phyloP scores from a whole-genome alignment of 2,329 filamentous ascomycete genomes.

The Pyricularia sp. region DNA sequence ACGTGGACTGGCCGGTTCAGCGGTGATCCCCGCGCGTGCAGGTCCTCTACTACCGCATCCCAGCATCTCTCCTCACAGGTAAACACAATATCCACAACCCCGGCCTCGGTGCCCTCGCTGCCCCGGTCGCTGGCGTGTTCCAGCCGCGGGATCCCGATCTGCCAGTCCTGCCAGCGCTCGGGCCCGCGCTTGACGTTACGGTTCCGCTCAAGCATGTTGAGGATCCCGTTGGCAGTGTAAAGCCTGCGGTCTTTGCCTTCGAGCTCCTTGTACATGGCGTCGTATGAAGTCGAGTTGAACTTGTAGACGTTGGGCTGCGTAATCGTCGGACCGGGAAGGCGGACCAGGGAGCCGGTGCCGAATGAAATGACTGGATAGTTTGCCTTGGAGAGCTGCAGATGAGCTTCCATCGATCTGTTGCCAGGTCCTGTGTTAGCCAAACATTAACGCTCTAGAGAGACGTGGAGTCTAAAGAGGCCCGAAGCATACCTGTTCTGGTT shows the following conservation, averaged over 20 bases:
- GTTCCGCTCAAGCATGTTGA: conserved; percentile 94
- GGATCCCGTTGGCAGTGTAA: conserved; percentile 83
- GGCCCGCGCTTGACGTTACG: conserved; percentile 88
- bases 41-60: conserved; percentile 93
- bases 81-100: conserved; percentile 87
- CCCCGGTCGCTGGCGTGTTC: conserved; percentile 71
- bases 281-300: conserved; percentile 95
- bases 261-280: conserved; percentile 88
- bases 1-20: conserved; percentile 93
- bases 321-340: conserved; percentile 83
- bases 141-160: conserved; percentile 72
- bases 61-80: conserved; percentile 97
- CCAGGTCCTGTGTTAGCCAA: background rate
- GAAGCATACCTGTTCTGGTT: conserved; percentile 80
- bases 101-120: conserved; percentile 71
- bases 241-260: conserved; percentile 75
- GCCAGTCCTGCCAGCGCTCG: conserved; percentile 97
- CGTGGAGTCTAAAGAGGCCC: background rate
- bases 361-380: conserved; percentile 96
- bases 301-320: conserved; percentile 94
- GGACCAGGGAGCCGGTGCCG: conserved; percentile 89
- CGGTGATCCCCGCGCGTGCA: conserved; percentile 74
- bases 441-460: background rate
- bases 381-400: conserved; percentile 78
- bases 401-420: conserved; percentile 90